These are phyloP conservation scores for Fraxinus sp. DNA, from an alignment of 305 asterid species.

Conservation along the genomic window DNA sequence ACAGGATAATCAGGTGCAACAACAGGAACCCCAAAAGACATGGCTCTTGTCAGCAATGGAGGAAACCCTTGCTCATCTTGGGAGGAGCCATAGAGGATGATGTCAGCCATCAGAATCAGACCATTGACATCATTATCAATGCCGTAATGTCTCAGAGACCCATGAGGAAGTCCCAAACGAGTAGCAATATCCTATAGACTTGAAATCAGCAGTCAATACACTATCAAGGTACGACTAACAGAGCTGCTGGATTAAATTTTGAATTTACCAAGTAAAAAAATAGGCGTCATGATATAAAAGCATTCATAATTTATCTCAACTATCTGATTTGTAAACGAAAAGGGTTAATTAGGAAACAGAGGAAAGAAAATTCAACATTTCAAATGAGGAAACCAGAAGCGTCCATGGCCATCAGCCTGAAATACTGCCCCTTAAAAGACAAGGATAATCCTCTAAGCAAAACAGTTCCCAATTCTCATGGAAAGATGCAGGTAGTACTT, in stretches of 20 bases:
- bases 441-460: background rate
- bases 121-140: conserved; percentile 66
- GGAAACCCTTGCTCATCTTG: conserved; percentile 95
- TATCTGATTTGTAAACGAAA: conserved; percentile 18
- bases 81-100: conserved; percentile 77
- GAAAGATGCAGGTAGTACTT: conserved; percentile 7
- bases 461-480: conserved; percentile 13
- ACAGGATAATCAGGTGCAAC: conserved; percentile 73
- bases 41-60: conserved; percentile 76
- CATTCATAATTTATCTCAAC: conserved; percentile 15
- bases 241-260: background rate
- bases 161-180: conserved; percentile 72
- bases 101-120: conserved; percentile 80
- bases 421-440: background rate
- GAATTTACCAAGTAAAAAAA: conserved; percentile 7
- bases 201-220: conserved; percentile 21
- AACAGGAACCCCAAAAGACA: conserved; percentile 85
- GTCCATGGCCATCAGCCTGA: conserved; percentile 15
- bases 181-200: conserved; percentile 59
- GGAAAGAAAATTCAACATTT: conserved; percentile 7
- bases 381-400: background rate
- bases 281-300: conserved; percentile 12
- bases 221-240: conserved; percentile 15
- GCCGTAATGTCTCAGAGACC: conserved; percentile 76
- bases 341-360: conserved; percentile 7